These are phyloP conservation scores for Curvularia eragrostidis DNA, from an alignment of 2,329 filamentous ascomycete species.

Conservation along the genomic window DNA sequence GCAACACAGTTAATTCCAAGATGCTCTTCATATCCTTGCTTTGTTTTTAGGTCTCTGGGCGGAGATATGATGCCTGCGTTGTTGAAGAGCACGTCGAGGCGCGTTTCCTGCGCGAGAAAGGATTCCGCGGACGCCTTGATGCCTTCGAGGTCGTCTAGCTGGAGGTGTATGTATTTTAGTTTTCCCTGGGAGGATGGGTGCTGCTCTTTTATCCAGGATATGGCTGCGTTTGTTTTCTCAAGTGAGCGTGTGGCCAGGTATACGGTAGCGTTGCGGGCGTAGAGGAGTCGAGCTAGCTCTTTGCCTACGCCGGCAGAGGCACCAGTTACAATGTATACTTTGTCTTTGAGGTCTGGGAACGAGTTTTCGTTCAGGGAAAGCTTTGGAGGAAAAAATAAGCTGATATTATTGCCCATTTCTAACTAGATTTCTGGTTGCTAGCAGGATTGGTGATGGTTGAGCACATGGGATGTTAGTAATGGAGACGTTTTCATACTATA, in stretches of 20 bases:
- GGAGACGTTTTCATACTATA: not conserved
- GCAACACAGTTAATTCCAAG: conserved; percentile 53
- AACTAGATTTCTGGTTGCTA: not conserved
- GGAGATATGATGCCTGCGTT: conserved; percentile 47
- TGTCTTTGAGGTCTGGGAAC: conserved; percentile 49
- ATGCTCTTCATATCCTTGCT: conserved; percentile 40
- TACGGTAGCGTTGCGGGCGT: conserved; percentile 61
- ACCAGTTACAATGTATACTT: conserved; percentile 62
- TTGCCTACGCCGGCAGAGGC: conserved; percentile 59
- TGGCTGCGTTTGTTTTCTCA: conserved; percentile 49
- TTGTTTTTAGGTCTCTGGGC: conserved; percentile 30
- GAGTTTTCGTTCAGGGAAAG: conserved; percentile 35
- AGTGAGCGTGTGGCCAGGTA: conserved; percentile 61
- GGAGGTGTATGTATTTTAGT: conserved; percentile 40
- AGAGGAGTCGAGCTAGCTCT: conserved; percentile 62
- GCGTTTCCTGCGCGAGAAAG: conserved; percentile 49
- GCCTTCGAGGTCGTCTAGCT: conserved; percentile 54
- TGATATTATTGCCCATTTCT: conserved; percentile 29
- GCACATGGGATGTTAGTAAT: not conserved
- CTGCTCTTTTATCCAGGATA: conserved; percentile 51
- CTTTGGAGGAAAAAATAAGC: conserved; percentile 26
- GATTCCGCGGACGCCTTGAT: conserved; percentile 46
- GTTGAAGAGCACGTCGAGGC: conserved; percentile 53
- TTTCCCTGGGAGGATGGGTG: conserved; percentile 31
- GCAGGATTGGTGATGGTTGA: not conserved